Base-by-base conservation (phyloP, 2,329 filamentous ascomycete species). In the Diaporthe citri region DNA sequence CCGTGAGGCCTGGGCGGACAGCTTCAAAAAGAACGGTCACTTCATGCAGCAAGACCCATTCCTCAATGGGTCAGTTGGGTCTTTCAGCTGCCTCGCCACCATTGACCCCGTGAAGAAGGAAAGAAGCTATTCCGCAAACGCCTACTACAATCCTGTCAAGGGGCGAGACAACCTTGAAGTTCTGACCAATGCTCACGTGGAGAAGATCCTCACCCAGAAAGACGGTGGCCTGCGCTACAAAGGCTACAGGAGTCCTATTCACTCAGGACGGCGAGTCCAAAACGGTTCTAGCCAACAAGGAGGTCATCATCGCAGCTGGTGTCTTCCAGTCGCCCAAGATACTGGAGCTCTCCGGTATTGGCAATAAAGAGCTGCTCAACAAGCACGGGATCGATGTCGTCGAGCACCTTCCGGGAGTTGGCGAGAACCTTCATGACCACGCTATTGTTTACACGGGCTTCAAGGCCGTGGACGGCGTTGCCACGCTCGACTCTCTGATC, bases 331-430 rank as follows among this genome's bases (percentile, higher is more conserved):
- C 82, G 0, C 82, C 83, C 0, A 81, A 82, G 48, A 72, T 84
- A 4, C 78, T 84, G 2, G 80, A 83, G 71, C 77, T 83, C 2
- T 82, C 80, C 22, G 83, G 83, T 17, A 80, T 84, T 48, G 83
- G 83, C 20, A 78, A 79, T 0, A 52, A 74, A 0, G 75, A 71
- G 4, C 70, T 82, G 13, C 79, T 84, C 7, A 55, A 74, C 6
- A 69, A 75, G 25, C 74, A 79, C 36, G 74, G 74, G 15, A 82
- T 84, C 31, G 75, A 78, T 1, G 77, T 82, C 7, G 56, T 82
- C 9, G 74, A 79, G 13, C 78, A 83, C 55, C 78, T 82, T n/a
- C 80, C 80, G 0, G 80, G 80, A 15, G 83, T 84, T 15, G 82
- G 83, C 28, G 78, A 79, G 56, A 83, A 82, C 72, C 74, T 82